Evolutionary conservation across 2,329 filamentous ascomycete species (phyloP).

Genomic region (Aspergillus calidoustus): DNA sequence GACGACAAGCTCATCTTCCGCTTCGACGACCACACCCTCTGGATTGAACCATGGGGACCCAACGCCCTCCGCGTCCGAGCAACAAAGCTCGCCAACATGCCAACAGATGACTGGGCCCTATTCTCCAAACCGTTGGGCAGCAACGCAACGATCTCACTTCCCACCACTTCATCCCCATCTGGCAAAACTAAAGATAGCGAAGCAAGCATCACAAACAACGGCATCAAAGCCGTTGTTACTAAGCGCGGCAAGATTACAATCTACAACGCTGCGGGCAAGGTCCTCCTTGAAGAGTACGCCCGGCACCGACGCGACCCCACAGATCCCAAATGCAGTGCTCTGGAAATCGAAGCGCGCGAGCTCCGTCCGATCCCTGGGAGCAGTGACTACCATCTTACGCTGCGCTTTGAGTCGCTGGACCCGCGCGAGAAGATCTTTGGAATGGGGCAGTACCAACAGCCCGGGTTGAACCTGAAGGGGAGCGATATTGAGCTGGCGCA

Average conservation of each 20-base stretch:
- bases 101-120: conserved; percentile 44
- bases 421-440: conserved; percentile 66
- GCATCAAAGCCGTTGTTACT: conserved; percentile 53
- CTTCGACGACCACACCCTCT: conserved; percentile 45
- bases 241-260: conserved; percentile 57
- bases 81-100: conserved; percentile 43
- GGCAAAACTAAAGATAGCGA: conserved; percentile 24
- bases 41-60: conserved; percentile 45
- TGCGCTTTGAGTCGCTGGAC: conserved; percentile 61
- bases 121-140: conserved; percentile 24
- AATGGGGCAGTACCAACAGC: conserved; percentile 72
- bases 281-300: conserved; percentile 59
- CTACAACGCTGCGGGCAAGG: conserved; percentile 46
- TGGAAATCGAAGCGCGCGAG: conserved; percentile 62
- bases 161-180: neutral
- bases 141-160: conserved; percentile 24
- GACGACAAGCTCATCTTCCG: conserved; percentile 40
- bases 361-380: conserved; percentile 59
- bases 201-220: conserved; percentile 54
- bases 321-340: conserved; percentile 64
- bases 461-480: conserved; percentile 66
- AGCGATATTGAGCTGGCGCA: conserved; percentile 67
- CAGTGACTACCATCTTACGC: conserved; percentile 61
- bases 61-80: conserved; percentile 45
- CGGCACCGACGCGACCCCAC: conserved; percentile 55